These are phyloP conservation scores for Russula brevipes DNA, from an alignment of 768 basidiomycete genomes.

Conservation along the genomic window DNA sequence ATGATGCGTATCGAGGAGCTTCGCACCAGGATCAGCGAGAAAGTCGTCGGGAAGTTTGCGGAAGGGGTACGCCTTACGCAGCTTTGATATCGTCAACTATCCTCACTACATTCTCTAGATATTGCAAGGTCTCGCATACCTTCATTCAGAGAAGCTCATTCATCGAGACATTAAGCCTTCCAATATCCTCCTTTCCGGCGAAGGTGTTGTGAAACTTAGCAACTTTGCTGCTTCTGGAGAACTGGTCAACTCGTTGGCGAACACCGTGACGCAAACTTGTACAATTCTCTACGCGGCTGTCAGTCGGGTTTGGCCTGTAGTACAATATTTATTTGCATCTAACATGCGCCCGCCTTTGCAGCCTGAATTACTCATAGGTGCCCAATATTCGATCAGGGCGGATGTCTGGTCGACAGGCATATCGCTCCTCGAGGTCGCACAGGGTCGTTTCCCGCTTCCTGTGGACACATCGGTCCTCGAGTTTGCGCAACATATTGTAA, in stretches of 20 bases:
- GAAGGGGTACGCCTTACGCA: constrained; percentile 63
- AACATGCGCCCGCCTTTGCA: constrained; percentile 32
- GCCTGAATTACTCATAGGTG: constrained; percentile 93
- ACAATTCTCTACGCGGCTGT: constrained; percentile 99
- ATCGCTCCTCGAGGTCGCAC: constrained; percentile 86
- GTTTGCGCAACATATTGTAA: constrained; percentile 86
- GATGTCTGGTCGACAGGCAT: constrained; percentile 99
- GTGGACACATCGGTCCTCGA: constrained; percentile 90
- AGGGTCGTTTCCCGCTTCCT: constrained; percentile 94
- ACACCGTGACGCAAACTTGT: constrained; percentile 96
- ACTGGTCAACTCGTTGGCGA: constrained; percentile 83
- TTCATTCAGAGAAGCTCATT: constrained; percentile 87
- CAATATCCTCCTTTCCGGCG: constrained; percentile 82
- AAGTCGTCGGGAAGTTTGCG: constrained; percentile 84
- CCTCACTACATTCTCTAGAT: constrained; percentile 42
- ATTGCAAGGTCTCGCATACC: constrained; percentile 84
- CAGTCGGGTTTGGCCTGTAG: constrained; percentile 35
- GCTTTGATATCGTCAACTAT: constrained; percentile 18
- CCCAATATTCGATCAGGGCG: constrained; percentile 88
- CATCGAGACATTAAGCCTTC: constrained; percentile 96
- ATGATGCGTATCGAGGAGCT: constrained; percentile 77
- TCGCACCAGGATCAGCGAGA: constrained; percentile 75
- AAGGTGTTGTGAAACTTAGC: constrained; percentile 86
- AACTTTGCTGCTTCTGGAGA: constrained; percentile 99
- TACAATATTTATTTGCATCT: constrained; percentile 13